Conservation (phyloP, 2,329 filamentous ascomycete genomes). For the Moelleriella libera region DNA sequence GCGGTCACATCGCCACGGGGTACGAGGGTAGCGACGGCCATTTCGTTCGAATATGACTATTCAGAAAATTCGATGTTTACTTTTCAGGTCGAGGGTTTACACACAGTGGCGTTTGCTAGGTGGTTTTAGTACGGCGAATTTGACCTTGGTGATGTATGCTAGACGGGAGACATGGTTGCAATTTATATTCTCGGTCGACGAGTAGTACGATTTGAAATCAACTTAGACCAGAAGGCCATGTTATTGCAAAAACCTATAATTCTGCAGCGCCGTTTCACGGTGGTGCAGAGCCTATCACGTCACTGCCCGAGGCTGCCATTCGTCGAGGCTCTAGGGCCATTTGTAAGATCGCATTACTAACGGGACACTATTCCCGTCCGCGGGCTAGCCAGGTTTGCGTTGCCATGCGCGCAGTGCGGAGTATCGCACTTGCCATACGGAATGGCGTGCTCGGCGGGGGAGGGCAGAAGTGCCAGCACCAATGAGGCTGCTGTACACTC, state of each 20-base stretch:
- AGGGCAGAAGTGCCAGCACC: background rate
- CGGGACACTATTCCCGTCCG: background rate
- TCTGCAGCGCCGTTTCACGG: background rate
- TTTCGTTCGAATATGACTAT: constrained; percentile 16
- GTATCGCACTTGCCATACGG: background rate
- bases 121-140: background rate
- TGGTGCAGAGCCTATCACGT: background rate
- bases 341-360: constrained; percentile 6
- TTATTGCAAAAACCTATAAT: background rate
- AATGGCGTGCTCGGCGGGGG: background rate
- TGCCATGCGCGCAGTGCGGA: background rate
- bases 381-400: background rate
- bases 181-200: too few relatives aligned
- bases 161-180: too few relatives aligned
- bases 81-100: background rate
- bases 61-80: background rate
- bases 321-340: constrained; percentile 3
- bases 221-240: background rate
- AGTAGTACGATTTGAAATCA: too few relatives aligned
- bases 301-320: constrained; percentile 5
- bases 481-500: too few relatives aligned
- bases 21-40: constrained; percentile 20
- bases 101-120: background rate
- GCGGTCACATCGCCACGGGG: constrained; percentile 48
- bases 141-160: too few relatives aligned